A percentile compares a stretch with the other conserved stretches of the same genome.
phyloP scores from a whole-genome alignment of 371 early-diverging fungal species.

The Mucor indicus region DNA sequence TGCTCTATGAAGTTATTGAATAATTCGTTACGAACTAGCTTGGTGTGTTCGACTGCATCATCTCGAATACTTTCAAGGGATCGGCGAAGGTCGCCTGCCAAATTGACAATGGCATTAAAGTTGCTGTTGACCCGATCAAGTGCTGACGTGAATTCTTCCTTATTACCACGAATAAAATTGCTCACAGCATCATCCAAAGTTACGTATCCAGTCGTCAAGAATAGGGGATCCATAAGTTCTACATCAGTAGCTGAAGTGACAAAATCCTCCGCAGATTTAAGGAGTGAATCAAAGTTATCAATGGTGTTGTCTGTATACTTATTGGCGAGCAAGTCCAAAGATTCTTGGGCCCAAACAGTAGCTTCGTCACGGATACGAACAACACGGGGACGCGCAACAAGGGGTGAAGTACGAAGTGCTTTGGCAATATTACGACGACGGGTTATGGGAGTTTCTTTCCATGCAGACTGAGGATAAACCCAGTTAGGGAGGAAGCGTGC shows the following conservation, averaged over 20 bases:
- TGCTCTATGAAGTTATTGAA: background rate
- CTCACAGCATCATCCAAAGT: constrained; percentile 1
- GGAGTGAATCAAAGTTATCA: background rate
- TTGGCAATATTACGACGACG: constrained; percentile 14
- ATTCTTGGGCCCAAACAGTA: constrained; percentile 1
- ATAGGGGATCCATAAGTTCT: constrained; percentile 6
- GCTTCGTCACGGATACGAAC: constrained; percentile 5
- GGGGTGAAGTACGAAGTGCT: background rate
- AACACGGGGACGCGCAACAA: constrained; percentile 1
- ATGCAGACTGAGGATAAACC: background rate
- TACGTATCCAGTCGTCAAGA: constrained; percentile 2
- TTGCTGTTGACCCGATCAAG: constrained; percentile 1
- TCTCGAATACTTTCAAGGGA: constrained; percentile 14
- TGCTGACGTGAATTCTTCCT: background rate
- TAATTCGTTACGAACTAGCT: constrained; percentile 1
- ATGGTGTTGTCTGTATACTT: background rate
- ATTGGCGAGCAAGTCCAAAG: background rate
- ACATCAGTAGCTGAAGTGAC: constrained; percentile 6
- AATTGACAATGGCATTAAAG: constrained; percentile 9
- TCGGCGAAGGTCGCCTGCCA: constrained; percentile 10
- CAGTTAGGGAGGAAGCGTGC: constrained; percentile 2
- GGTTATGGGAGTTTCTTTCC: constrained; percentile 8
- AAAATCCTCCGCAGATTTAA: constrained; percentile 6
- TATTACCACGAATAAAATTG: background rate
- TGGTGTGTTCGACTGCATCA: constrained; percentile 6